A percentile compares a stretch with the other conserved stretches of the same genome.
Conservation (phyloP, 345 rosid genomes). For the Geranium rotundifolium region DNA sequence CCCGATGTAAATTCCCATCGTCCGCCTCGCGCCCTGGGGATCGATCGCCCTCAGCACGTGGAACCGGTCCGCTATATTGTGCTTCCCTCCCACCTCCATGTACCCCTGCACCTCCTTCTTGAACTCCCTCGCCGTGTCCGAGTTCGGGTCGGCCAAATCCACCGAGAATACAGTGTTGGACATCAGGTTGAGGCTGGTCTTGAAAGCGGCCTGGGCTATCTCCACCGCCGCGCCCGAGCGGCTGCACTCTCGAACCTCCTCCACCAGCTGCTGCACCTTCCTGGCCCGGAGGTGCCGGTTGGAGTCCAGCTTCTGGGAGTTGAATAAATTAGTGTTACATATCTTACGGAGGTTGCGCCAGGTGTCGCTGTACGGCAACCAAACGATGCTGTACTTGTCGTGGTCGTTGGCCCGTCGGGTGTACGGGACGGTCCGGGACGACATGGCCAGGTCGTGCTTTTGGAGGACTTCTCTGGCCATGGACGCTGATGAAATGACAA, state of each 20-base stretch:
- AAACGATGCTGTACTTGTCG: slow-evolving; percentile 16
- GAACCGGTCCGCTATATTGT: slow-evolving; percentile 27
- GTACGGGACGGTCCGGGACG: slow-evolving; percentile 16
- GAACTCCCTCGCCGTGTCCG: slow-evolving; percentile 10
- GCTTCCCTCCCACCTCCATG: slow-evolving; percentile 23
- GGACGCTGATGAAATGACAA: slow-evolving; percentile 28
- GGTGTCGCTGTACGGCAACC: slow-evolving; percentile 25
- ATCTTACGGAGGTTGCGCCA: slow-evolving; percentile 36
- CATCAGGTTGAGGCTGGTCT: slow-evolving; percentile 12
- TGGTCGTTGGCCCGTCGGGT: slow-evolving; percentile 20
- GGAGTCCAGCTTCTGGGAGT: slow-evolving; percentile 24
- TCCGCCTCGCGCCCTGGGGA: slow-evolving; percentile 16
- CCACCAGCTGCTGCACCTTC: slow-evolving; percentile 16
- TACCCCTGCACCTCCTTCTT: slow-evolving; percentile 7
- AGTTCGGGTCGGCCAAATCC: slow-evolving; percentile 11
- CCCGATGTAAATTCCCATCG: slow-evolving; percentile 3
- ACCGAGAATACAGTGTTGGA: slow-evolving; percentile 10
- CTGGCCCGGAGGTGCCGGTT: slow-evolving; percentile 12
- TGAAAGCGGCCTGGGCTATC: slow-evolving; percentile 15
- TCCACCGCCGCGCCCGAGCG: slow-evolving; percentile 2
- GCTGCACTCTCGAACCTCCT: slow-evolving; percentile 2
- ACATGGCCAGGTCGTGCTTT: slow-evolving; percentile 25
- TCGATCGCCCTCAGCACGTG: slow-evolving; percentile 22
- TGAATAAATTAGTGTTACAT: slow-evolving; percentile 18
- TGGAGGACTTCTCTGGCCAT: slow-evolving; percentile 34